Base-by-base conservation (phyloP, 305 asterid genomes). In the Caryopteris hybrid region DNA sequence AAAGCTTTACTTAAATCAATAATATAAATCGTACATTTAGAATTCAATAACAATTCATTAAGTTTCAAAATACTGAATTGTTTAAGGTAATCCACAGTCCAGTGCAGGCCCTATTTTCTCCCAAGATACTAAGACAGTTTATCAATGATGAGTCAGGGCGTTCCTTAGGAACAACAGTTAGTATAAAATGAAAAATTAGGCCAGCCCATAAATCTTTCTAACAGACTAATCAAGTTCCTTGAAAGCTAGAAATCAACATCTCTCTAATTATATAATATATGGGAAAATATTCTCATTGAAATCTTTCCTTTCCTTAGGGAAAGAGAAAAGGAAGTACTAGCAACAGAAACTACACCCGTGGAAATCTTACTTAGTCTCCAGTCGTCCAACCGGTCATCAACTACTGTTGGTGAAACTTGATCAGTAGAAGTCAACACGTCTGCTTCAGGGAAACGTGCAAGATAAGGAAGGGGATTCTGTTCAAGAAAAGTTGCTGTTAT, bases 381-480 rank as follows among this genome's bases (percentile, higher is more conserved):
- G 76, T 79, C 81, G 57, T 95, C 99, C 92, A 95, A 79, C 27
- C 81, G 85, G 82, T 95, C 99, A 76, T 89, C 99, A 51, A 84
- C 83, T 71, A 89, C 96, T 33, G 99, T 88, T 52, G 97, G 97
- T 68, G 82, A 77, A 81, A 86, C 86, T 80, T 81, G 91, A 87
- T 95, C 99, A 42, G 98, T 91, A 57, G 99, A 95, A 66, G 97
- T 88, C 79, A 95, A 80, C 78, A 95, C 81, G 72, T 95, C 99
- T 61, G 99, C 99, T 86, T 91, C 96, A 63, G 97, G 97, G 82
- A 74, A 91, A 68, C 92, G 97, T 64, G 96, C 95, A 58, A 95
- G 88, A 77, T 85, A 95, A 27, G 97, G 99, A 66, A 91, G 90
- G 36, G 99, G 99, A 72, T 95, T 85, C 98, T 95, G 93, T 83